A percentile compares a stretch with the other conserved stretches of the same genome.
These are phyloP conservation scores for Coffea eugenioides DNA, from an alignment of 257 asterid genomes.

Conservation along the genomic window DNA sequence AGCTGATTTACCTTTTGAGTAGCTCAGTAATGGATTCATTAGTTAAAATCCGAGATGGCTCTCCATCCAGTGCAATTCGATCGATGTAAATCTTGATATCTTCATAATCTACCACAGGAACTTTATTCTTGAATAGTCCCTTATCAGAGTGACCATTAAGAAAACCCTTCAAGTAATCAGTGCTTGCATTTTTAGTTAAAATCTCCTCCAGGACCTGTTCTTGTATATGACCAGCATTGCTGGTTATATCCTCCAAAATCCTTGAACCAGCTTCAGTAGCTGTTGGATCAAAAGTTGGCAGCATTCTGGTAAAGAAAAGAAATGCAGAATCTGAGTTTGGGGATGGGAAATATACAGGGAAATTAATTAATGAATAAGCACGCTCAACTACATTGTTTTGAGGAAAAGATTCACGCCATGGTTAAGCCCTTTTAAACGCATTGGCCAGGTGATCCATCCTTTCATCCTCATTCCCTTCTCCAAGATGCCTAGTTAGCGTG, in stretches of 20 bases:
- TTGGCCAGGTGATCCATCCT: no score
- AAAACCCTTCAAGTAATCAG: slow-evolving; percentile 9
- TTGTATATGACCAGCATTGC: not conserved
- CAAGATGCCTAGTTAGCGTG: no score
- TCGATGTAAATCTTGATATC: slow-evolving; percentile 13
- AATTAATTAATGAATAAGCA: no score
- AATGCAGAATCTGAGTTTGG: not conserved
- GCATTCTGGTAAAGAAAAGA: not conserved
- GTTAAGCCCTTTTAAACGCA: no score
- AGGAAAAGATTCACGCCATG: no score
- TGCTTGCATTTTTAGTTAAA: slow-evolving; percentile 2
- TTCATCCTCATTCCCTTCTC: no score
- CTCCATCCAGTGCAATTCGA: slow-evolving; percentile 10
- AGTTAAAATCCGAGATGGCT: not conserved
- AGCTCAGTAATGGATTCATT: slow-evolving; percentile 4
- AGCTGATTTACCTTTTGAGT: not conserved
- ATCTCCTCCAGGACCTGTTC: slow-evolving; percentile 6
- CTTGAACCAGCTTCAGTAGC: not conserved
- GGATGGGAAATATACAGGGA: no score
- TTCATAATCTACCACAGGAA: slow-evolving; percentile 9
- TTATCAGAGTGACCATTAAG: not conserved
- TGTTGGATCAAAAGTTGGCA: not conserved
- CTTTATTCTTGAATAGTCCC: slow-evolving; percentile 13
- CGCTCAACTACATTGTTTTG: no score
- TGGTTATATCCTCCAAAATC: slow-evolving; percentile 9